Percentiles rank a stretch among this genome's conserved stretches.
Evolutionary conservation across 2,329 filamentous ascomycete species (phyloP).

Genomic region (Penicillium palitans): DNA sequence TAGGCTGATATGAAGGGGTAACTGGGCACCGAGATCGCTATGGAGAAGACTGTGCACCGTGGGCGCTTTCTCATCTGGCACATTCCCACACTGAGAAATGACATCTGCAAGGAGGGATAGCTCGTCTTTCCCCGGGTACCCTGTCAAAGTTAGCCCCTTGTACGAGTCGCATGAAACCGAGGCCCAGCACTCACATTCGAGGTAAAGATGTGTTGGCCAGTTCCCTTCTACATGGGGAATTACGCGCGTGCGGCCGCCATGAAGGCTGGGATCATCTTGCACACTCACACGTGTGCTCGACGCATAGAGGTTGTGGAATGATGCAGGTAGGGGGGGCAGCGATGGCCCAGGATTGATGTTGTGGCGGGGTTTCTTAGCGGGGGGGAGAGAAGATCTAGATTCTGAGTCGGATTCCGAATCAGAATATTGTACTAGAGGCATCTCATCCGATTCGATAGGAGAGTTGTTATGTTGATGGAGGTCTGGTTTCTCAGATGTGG

Average conservation of each 20-base stretch:
- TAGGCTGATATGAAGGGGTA: slow-evolving; percentile 87
- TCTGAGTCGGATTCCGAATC: slow-evolving; percentile 44
- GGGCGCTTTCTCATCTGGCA: slow-evolving; percentile 45
- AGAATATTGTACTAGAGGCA: slow-evolving; percentile 68
- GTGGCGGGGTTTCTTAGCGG: slow-evolving; percentile 28
- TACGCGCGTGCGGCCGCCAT: slow-evolving; percentile 78
- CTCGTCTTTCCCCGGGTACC: slow-evolving; percentile 43
- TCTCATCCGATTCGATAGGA: slow-evolving; percentile 28
- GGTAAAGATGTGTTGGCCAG: slow-evolving; percentile 90
- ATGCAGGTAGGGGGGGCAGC: slow-evolving; percentile 72
- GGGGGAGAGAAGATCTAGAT: slow-evolving; percentile 15
- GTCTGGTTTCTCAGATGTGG: slow-evolving; percentile 2
- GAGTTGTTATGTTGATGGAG: not conserved
- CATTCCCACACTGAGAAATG: slow-evolving; percentile 28
- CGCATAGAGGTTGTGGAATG: slow-evolving; percentile 89
- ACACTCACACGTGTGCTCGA: slow-evolving; percentile 75
- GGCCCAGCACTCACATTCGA: slow-evolving; percentile 72
- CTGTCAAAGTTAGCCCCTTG: slow-evolving; percentile 29
- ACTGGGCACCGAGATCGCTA: slow-evolving; percentile 73
- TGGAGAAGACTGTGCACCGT: slow-evolving; percentile 67
- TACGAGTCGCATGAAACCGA: not conserved
- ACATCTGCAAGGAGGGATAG: slow-evolving; percentile 33
- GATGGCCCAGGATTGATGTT: slow-evolving; percentile 26
- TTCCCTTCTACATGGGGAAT: slow-evolving; percentile 83
- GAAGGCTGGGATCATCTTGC: slow-evolving; percentile 77